A percentile compares a stretch with the other conserved stretches of the same genome.
phyloP scores from a whole-genome alignment of 129 eudicot genomes.

The Ambrosia artemisiifolia region DNA sequence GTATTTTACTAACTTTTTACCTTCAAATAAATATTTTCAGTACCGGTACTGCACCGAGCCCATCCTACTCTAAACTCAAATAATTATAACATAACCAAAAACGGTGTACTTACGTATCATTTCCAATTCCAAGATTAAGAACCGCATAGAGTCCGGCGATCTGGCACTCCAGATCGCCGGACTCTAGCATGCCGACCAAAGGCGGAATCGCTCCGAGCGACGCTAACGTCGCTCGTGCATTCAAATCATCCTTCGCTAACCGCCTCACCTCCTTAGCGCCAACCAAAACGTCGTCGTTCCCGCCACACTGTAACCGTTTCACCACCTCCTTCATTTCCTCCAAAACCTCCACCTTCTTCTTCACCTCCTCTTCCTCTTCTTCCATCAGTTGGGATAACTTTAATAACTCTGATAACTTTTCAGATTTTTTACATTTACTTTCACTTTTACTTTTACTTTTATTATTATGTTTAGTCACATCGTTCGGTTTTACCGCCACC shows the following conservation, averaged over 20 bases:
- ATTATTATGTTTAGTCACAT: too few relatives aligned
- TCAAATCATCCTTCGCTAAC: constrained; percentile 56
- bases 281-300: constrained; percentile 39
- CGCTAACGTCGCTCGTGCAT: constrained; percentile 62
- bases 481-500: constrained; percentile 12
- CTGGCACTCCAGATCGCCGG: constrained; percentile 28
- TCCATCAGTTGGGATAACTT: constrained; percentile 42
- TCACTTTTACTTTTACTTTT: not conserved
- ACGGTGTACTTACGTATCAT: not conserved
- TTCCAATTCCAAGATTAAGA: constrained; percentile 55
- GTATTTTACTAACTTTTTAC: too few relatives aligned
- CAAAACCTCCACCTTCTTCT: constrained; percentile 53
- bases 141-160: constrained; percentile 70
- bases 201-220: constrained; percentile 87
- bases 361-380: constrained; percentile 54
- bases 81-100: not conserved
- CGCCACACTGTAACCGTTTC: constrained; percentile 46
- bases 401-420: constrained; percentile 68
- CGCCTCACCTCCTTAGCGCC: constrained; percentile 64
- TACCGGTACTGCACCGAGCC: too few relatives aligned
- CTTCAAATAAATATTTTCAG: too few relatives aligned
- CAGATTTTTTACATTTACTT: constrained; percentile 34
- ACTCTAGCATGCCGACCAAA: constrained; percentile 59
- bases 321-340: constrained; percentile 66
- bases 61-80: not conserved